Conservation (phyloP, 352 stramenopile species). For the Globisporangium acanthophoron region DNA sequence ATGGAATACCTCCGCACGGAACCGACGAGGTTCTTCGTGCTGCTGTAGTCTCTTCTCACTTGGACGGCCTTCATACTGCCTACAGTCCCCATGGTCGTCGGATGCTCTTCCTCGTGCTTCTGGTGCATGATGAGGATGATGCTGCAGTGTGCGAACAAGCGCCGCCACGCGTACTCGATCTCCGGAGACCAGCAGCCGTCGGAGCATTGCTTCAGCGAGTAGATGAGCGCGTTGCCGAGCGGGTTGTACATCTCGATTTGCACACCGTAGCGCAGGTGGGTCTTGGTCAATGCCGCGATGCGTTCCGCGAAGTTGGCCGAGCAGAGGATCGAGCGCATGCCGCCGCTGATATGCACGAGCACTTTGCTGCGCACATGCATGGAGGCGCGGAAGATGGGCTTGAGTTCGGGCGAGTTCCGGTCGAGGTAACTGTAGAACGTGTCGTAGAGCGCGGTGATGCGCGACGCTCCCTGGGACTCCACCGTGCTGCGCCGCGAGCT, state of each 20-base stretch:
- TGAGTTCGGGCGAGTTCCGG: conserved; percentile 33
- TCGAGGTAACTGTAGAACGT: conserved; percentile 44
- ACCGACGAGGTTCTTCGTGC: neutral
- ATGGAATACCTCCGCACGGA: conserved; percentile 4
- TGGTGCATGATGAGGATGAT: conserved; percentile 27
- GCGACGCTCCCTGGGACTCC: conserved; percentile 14
- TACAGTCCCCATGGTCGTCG: conserved; percentile 6
- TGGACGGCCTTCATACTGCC: neutral
- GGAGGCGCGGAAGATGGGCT: conserved; percentile 37
- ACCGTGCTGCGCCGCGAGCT: conserved; percentile 16
- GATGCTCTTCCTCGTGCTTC: conserved; percentile 10
- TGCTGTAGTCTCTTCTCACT: neutral
- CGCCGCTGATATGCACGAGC: conserved; percentile 80
- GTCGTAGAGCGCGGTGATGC: conserved; percentile 34
- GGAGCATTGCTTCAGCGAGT: conserved; percentile 56
- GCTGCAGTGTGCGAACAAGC: conserved; percentile 34
- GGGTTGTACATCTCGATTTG: conserved; percentile 85
- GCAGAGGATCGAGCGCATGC: conserved; percentile 33
- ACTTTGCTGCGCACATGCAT: conserved; percentile 74
- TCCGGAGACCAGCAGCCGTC: conserved; percentile 32
- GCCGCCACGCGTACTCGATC: conserved; percentile 34
- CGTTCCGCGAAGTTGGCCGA: conserved; percentile 54
- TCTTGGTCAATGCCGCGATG: conserved; percentile 61
- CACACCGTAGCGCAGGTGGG: conserved; percentile 81
- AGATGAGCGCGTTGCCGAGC: conserved; percentile 82